A percentile compares a stretch with the other conserved stretches of the same genome.
Evolutionary conservation across 495 filamentous ascomycete species (phyloP).

Genomic region (Penicillium bovifimosum): DNA sequence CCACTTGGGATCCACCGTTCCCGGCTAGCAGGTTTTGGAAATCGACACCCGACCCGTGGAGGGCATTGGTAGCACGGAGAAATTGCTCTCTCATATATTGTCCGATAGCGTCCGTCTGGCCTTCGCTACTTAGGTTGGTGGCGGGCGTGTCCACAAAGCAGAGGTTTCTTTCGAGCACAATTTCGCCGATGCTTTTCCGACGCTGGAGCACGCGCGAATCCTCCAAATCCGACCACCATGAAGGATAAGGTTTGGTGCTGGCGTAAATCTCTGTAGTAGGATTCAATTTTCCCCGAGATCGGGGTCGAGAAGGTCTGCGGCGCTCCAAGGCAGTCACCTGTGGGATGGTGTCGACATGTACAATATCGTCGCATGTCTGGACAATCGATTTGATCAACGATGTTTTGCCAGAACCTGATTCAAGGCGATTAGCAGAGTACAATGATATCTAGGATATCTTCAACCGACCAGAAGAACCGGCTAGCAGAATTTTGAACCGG

Average conservation of each 20-base stretch:
- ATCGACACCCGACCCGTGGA: conserved; percentile 61
- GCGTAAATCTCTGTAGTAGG: conserved; percentile 78
- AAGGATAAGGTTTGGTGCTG: conserved; percentile 86
- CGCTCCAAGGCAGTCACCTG: conserved; percentile 22
- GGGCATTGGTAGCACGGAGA: conserved; percentile 54
- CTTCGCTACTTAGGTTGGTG: conserved; percentile 60
- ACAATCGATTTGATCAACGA: conserved; percentile 90
- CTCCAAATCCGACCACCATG: conserved; percentile 92
- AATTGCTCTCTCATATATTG: conserved; percentile 75
- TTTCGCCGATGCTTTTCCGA: conserved; percentile 74
- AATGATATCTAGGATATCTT: neutral
- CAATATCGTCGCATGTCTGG: conserved; percentile 91
- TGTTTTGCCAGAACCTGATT: conserved; percentile 68
- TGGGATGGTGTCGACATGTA: conserved; percentile 79
- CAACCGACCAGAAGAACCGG: conserved; percentile 69
- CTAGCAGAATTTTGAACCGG: conserved; percentile 79
- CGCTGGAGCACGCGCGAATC: conserved; percentile 62
- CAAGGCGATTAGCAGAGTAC: conserved; percentile 1
- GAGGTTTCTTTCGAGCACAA: conserved; percentile 84
- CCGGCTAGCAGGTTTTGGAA: conserved; percentile 77
- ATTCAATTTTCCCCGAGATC: conserved; percentile 28
- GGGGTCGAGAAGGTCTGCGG: conserved; percentile 27
- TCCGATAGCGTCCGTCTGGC: conserved; percentile 62
- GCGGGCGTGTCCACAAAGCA: conserved; percentile 92
- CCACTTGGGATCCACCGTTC: conserved; percentile 81